Evolutionary conservation across 768 basidiomycete genomes (phyloP), one percentile per base, ranked within the genome.

Genomic region (Naganishia kalamii): DNA sequence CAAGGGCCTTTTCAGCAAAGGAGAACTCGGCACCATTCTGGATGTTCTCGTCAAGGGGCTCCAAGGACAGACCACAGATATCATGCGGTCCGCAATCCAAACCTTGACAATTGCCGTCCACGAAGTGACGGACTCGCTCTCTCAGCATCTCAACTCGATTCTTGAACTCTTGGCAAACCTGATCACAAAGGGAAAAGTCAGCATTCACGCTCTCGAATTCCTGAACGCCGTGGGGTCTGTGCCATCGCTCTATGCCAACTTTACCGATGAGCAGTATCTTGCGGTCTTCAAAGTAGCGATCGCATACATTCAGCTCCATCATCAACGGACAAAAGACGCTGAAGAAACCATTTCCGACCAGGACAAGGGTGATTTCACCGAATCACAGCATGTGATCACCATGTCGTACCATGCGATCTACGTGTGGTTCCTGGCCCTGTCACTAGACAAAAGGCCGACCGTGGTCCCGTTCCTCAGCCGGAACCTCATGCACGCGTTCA

Each of bases 181-280:
- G 79, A 93, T 97, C 87, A 90, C 90, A 0, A 92, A 89, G 61
- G 86, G 91, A 2, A 86, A 86, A 66, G 88, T 97, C 84, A 88
- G 92, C 6, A 88, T 93, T n/a, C 93, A 98, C 74, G 93, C 98
- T 75, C 85, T 98, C 65, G 89, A 89, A 67, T 89, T 98, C 76
- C 84, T 98, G 25, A 84, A 85, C 46, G 87, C 96, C 67, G 83
- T 96, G 48, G 92, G 90, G 3, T 89, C 91, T 1, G 83, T 88
- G 15, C 87, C 85, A 1, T 79, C 83, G 6, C 80, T 98, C 6
- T 89, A 92, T 76, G 86, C 86, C 63, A 98, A 96, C 77, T 89
- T 99, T 71, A 92, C 89, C 2, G 90, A 92, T 68, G 83, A 80
- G 50, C 89, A 98, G 71, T 98, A 87, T 80, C 90, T 89, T 75